Base-by-base conservation (phyloP, 1,139 yeast genomes). In the Debaryomyces udenii region DNA sequence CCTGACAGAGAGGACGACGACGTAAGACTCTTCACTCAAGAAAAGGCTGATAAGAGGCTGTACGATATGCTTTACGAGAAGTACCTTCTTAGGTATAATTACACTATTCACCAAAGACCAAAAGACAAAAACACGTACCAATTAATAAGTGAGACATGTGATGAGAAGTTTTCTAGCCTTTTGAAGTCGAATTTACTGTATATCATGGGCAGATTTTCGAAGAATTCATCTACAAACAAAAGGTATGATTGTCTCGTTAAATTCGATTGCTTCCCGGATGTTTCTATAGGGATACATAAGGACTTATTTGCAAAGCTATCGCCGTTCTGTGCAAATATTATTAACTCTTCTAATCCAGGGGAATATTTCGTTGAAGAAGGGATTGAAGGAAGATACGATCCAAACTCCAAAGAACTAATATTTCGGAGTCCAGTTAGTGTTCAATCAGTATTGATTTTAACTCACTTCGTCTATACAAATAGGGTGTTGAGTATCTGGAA, bases 391-490 rank as follows among this genome's bases (percentile, higher is more conserved):
- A 38, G 37, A n/a, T 63, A 52, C 40, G 45, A 53, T 13, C 47
- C 48, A n/a, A 32, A 44, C 1, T 22, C 26, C 1, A 44, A 31
- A 7, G 43, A 41, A 2, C 31, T 67, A 18, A 22, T 35, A 3
- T 50, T 67, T 43, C 37, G 47, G 2, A 44, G 55, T 4, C 43
- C 49, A 1, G 44, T 68, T 1, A 55, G 62, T 30, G 37, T 58
- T 4, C 55, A 57, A 31, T 52, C 76, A 0, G 44, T 69, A 1
- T 47, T 68, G 18, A 53, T 71, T 4, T 57, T 70, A 7, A 50
- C 68, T 1, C 68, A 69, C 48, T 63, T 57, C 40, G 44, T 69
- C 2, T 73, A 72, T 46, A 61, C 74, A 2, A 64, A 66, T 31
- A 46, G 47, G 20, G 52, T 57, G 1, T 35, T 63, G 4, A 44